Base-by-base conservation (phyloP, 1,284 basidiomycete genomes). In the Cutaneotrichosporon cavernicola region DNA sequence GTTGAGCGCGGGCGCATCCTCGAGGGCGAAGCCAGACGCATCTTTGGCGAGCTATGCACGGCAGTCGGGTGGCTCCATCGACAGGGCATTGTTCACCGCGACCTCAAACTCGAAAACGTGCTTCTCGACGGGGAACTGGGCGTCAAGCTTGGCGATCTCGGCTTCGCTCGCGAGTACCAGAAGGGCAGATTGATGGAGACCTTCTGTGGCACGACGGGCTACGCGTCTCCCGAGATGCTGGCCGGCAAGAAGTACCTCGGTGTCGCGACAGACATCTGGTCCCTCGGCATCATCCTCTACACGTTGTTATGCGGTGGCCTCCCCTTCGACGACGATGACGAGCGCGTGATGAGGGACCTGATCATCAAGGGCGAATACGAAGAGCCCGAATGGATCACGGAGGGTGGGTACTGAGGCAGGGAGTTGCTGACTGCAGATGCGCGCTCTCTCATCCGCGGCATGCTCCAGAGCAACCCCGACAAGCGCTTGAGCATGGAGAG, bases 311-410 rank as follows among this genome's bases (percentile, higher is more conserved):
- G 92, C 0, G 96, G 96, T 1, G 91, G 90, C 5, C 82, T 98
- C n/a, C 96, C 96, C 0, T 98, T 98, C 73, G 96, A 98, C 73
- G 92, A 98, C 72, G 97, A 99, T 66, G 90, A 98, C 75, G 97
- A 99, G 80, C 81, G 84, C 40, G 76, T 90, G 38, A 98, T 98
- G 93, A 90, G 90, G 71, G 83, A 86, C 58, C 90, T 91, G 78
- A 92, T 99, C 68, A 87, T 93, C 62, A 83, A 87, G 66, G 92
- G 90, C n/a, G 87, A 90, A 53, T 97, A 90, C 74, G 92, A 96
- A 66, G 90, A 97, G 71, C 95, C 94, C 6, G 86, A 88, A 65
- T 99, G 90, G 93, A 83, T 97, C 21, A 91, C 92, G 16, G 82
- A 86, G 73, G 91, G 94, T 93, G 68, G 61, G 81, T 21, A 14